Percentiles rank a stretch among this genome's conserved stretches.
Conservation (phyloP, 176 grass and related monocot genomes). For the Puccinellia tenuiflora region DNA sequence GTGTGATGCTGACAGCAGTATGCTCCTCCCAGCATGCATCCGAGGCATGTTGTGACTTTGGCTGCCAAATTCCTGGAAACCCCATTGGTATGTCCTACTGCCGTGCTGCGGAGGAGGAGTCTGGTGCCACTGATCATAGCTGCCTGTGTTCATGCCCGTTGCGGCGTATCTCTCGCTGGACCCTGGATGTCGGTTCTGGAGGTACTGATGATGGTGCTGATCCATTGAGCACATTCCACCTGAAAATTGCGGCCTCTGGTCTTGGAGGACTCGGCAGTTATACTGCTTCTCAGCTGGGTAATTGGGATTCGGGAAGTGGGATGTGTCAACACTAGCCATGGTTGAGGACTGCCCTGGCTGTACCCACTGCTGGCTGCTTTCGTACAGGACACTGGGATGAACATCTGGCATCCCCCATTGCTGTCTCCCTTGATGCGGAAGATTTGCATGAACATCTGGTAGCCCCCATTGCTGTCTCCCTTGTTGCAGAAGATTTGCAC, state of each 20-base stretch:
- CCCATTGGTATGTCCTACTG: constrained; percentile 12
- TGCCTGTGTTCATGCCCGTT: not conserved
- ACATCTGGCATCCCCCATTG: not conserved
- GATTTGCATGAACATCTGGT: not conserved
- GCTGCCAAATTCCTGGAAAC: not conserved
- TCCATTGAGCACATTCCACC: not conserved
- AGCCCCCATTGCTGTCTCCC: not conserved
- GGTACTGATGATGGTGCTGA: not conserved
- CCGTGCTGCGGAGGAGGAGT: not conserved
- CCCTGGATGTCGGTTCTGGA: not conserved
- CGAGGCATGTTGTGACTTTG: not conserved
- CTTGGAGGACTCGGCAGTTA: not conserved
- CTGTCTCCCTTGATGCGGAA: not conserved
- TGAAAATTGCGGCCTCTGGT: not conserved
- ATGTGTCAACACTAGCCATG: not conserved
- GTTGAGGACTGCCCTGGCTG: not conserved
- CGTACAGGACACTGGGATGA: not conserved
- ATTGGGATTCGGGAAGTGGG: constrained; percentile 3
- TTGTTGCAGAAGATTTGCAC: not conserved
- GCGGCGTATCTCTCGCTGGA: not conserved
- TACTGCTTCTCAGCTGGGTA: not conserved
- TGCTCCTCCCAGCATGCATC: not conserved
- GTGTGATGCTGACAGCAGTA: not conserved
- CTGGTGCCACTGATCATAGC: constrained; percentile 16
- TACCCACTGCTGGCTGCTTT: not conserved